Base-by-base conservation (phyloP, 2,329 filamentous ascomycete genomes). In the Fusarium sp. region DNA sequence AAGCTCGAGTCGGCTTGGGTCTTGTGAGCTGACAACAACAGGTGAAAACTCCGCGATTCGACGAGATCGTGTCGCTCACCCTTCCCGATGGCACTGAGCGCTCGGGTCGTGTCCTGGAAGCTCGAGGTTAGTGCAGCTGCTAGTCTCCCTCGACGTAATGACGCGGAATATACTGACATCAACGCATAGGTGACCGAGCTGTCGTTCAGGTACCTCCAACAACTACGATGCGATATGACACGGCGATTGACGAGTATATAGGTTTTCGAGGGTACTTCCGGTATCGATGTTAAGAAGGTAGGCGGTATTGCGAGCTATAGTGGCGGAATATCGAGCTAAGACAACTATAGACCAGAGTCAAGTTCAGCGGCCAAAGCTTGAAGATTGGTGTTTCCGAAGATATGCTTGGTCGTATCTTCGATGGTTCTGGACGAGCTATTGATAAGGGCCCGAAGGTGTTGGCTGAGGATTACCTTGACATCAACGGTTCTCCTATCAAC, bases 231-330 rank as follows among this genome's bases (percentile, higher is more conserved):
- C 46, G 52, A 63, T 45, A 31, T n/a, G 43, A 36, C 31, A 58
- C 56, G 46, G 49, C 57, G 55, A 65, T 70, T 80, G 69, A 78
- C 72, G 64, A 68, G 58, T 48, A 43, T 36, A 69, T 83, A 97
- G 92, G 95, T 98, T 75, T 99, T 99, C 80, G 96, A 99, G 84
- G 96, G 96, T 75, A 99, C 96, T 69, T 85, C 95, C 46, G 96
- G 96, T 79, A 96, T 99, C 80, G 96, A 99, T 88, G 96, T 99
- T 72, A 98, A 98, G 88, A 99, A 98, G 92, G 94, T 93, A 84
- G 69, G 81, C 56, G 50, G 49, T 20, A 43, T 28, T 57, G 46
- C 51, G 48, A 58, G 26, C 36, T 59, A 44, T 34, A 28, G 49
- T 57, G 24, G 22, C 34, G 40, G 58, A 45, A 58, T 34, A 39